Evolutionary conservation across 2,329 filamentous ascomycete species (phyloP), one percentile per base, ranked within the genome.

Genomic region (Fusarium devonianum): DNA sequence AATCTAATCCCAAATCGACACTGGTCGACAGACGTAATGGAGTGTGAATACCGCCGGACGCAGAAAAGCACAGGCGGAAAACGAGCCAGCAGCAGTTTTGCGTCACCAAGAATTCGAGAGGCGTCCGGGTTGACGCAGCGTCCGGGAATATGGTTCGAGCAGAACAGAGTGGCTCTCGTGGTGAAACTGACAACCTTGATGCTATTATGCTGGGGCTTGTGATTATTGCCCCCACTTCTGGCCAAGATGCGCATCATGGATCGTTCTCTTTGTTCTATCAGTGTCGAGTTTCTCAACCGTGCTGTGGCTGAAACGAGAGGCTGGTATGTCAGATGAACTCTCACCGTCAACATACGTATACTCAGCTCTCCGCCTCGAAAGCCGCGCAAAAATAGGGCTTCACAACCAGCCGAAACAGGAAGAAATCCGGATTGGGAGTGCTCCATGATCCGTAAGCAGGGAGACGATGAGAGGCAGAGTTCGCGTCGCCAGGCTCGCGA

Each of bases 271-370:
- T 16, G 3, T 22, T 32, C 11, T 11, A 21, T 59, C 34, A 38
- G 34, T 39, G 35, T 32, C 18, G 18, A 35, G 17, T 25, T 23
- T 22, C 25, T 13, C n/a, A 22, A 30, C 38, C 14, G 44, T 38
- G 44, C 34, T 22, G 36, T 62, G 59, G 60, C 62, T 62, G 59
- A 64, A 63, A 64, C 62, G 13, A 23, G 49, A 51, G 56, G 57
- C 51, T 62, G 60, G 54, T 36, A 63, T 63, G 60, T n/a, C 51
- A 34, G 26, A 25, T 36, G 29, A 63, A 49, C 42, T 49, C 59
- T 56, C 43, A 32, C 49, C 29, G 21, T 33, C 19, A 30, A 51
- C 26, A 42, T 21, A 12, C 9, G n/a, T n/a, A n/a, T n/a, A n/a
- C n/a, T n/a, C 29, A 39, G 38, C 43, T 50, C 47, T 53, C 49